These are phyloP conservation scores for Cordyceps pruinosa DNA, from an alignment of 2,329 filamentous ascomycete species.

Conservation along the genomic window DNA sequence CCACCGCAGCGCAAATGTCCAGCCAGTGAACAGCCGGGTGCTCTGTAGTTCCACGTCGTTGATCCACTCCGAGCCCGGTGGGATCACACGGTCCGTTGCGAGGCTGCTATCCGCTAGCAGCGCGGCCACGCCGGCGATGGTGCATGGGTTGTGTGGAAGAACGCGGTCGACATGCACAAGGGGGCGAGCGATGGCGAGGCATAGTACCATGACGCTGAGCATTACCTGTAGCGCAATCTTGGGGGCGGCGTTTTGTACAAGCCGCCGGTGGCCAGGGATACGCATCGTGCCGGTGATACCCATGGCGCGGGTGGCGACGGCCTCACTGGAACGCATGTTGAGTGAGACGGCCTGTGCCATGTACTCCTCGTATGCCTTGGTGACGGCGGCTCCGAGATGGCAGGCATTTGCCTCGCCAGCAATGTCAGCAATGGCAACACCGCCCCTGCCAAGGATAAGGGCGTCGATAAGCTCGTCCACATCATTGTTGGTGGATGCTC, in stretches of 20 bases:
- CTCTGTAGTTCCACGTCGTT: slow-evolving; percentile 16
- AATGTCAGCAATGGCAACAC: slow-evolving; percentile 13
- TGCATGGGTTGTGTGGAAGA: slow-evolving; percentile 24
- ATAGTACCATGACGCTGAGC: slow-evolving; percentile 23
- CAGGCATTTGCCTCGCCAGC: slow-evolving; percentile 14
- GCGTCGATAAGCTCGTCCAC: slow-evolving; percentile 18
- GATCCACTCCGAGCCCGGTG: slow-evolving; percentile 22
- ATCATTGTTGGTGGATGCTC: slow-evolving; percentile 11
- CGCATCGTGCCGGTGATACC: slow-evolving; percentile 14
- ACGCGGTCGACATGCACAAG: slow-evolving; percentile 19
- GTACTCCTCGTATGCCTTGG: slow-evolving; percentile 19
- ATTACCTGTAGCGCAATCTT: slow-evolving; percentile 25
- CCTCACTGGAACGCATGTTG: slow-evolving; percentile 18
- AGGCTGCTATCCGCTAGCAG: slow-evolving; percentile 23
- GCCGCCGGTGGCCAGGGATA: slow-evolving; percentile 10
- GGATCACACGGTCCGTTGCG: slow-evolving; percentile 17
- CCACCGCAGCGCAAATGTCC: neutral
- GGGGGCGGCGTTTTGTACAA: slow-evolving; percentile 21
- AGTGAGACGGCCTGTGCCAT: slow-evolving; percentile 23
- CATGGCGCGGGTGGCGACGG: slow-evolving; percentile 6
- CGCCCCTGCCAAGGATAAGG: slow-evolving; percentile 14
- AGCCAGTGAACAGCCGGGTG: neutral
- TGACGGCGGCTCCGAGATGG: slow-evolving; percentile 15
- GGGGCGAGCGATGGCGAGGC: slow-evolving; percentile 19
- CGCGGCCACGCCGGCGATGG: slow-evolving; percentile 22